These are phyloP conservation scores for Leonotis leonurus DNA, from an alignment of 257 asterid species.

Conservation along the genomic window DNA sequence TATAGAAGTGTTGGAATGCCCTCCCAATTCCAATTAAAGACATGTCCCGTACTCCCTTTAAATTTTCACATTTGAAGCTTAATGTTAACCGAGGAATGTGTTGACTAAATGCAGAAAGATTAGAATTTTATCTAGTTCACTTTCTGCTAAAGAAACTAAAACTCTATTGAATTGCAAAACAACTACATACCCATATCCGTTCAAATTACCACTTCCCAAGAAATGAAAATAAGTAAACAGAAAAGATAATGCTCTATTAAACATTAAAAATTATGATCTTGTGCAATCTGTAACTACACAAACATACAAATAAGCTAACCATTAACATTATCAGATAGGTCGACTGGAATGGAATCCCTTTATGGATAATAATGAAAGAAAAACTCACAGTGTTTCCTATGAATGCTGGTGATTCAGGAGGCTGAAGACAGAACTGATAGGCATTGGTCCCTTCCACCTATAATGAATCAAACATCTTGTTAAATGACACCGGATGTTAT, in stretches of 20 bases:
- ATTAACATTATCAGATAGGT: background rate
- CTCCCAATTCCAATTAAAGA: too few relatives aligned
- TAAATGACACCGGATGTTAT: background rate
- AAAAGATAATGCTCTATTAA: background rate
- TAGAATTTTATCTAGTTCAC: too few relatives aligned
- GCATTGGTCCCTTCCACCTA: slow-evolving; percentile 75
- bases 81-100: too few relatives aligned
- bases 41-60: too few relatives aligned
- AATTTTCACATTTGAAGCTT: too few relatives aligned
- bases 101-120: too few relatives aligned
- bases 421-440: slow-evolving; percentile 89
- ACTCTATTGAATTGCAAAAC: too few relatives aligned
- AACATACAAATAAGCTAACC: background rate
- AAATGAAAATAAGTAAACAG: too few relatives aligned
- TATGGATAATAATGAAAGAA: background rate
- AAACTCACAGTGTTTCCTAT: slow-evolving; percentile 89
- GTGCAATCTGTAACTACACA: background rate
- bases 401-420: slow-evolving; percentile 86
- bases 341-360: background rate
- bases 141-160: too few relatives aligned
- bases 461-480: slow-evolving; percentile 16
- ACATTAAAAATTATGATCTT: background rate
- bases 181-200: too few relatives aligned
- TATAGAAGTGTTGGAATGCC: too few relatives aligned
- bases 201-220: too few relatives aligned